Percentiles rank a stretch among this genome's conserved stretches.
phyloP scores from a whole-genome alignment of 768 basidiomycete genomes.

The Macrolepiota dolichaula region DNA sequence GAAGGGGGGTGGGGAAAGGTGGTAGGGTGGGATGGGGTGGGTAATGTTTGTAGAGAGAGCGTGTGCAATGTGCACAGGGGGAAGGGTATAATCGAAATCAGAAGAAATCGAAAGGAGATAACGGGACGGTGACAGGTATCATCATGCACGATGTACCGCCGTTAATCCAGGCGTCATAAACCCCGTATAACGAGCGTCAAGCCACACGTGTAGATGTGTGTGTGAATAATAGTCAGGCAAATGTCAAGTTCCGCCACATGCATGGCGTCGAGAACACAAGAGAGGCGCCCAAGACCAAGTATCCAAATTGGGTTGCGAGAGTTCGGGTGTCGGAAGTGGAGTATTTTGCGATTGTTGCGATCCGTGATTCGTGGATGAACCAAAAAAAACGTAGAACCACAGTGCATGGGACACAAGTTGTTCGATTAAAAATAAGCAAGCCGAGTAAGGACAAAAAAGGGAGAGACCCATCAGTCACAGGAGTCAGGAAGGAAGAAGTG shows the following conservation, averaged over 20 bases:
- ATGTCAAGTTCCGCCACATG: background rate
- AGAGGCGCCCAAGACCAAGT: no score
- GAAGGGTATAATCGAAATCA: slow-evolving; percentile 6
- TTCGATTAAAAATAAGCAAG: background rate
- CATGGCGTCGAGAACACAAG: background rate
- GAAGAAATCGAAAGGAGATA: slow-evolving; percentile 17
- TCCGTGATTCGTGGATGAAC: background rate
- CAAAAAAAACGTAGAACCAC: background rate
- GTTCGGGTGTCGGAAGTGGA: background rate
- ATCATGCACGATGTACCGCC: no score
- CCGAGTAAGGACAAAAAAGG: background rate
- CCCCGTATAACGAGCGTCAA: no score
- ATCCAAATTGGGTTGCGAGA: background rate
- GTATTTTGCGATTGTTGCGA: background rate
- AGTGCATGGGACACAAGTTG: background rate
- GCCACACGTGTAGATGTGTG: no score
- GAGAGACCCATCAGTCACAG: slow-evolving; percentile 5
- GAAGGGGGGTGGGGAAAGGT: background rate
- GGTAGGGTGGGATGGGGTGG: background rate
- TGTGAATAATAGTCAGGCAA: no score
- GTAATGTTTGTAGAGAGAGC: no score
- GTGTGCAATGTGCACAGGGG: background rate
- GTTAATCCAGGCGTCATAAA: no score
- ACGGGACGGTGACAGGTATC: background rate
- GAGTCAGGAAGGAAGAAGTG: slow-evolving; percentile 7